phyloP scores from a whole-genome alignment of 768 basidiomycete species.

The Cystoderma amianthinum region DNA sequence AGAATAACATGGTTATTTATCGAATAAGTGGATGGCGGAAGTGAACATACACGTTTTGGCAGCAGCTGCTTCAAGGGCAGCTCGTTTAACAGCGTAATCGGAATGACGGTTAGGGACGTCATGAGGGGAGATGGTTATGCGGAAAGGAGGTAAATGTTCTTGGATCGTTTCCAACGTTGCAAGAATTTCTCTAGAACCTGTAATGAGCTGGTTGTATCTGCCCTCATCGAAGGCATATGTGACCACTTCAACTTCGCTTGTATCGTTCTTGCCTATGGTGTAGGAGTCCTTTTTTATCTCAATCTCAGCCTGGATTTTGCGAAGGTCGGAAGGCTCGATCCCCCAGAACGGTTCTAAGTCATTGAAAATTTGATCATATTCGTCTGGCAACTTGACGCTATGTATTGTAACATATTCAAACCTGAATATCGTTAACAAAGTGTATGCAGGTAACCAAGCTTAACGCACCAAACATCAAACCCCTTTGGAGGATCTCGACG shows the following conservation, averaged over 20 bases:
- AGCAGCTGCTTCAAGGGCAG: conserved; percentile 19
- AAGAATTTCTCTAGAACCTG: conserved; percentile 20
- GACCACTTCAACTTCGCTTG: conserved; percentile 18
- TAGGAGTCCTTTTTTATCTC: conserved; percentile 32
- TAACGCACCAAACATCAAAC: conserved; percentile 81
- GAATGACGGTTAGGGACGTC: conserved; percentile 33
- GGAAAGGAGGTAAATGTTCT: conserved; percentile 35
- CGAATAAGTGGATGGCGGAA: too few species aligned
- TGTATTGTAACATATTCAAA: conserved; percentile 58
- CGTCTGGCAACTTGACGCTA: conserved; percentile 75
- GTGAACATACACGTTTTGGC: conserved; percentile 16
- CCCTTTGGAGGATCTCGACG: conserved; percentile 76
- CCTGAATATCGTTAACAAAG: too few species aligned
- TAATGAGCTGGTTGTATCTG: conserved; percentile 26
- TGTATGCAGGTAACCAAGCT: neutral
- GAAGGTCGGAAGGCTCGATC: conserved; percentile 37
- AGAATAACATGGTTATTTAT: too few species aligned
- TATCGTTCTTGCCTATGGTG: conserved; percentile 30
- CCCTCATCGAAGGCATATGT: conserved; percentile 28
- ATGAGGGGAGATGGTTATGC: conserved; percentile 37
- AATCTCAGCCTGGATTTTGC: conserved; percentile 25
- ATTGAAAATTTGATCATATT: conserved; percentile 68
- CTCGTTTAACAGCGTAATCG: conserved; percentile 22
- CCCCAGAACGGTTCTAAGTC: conserved; percentile 86
- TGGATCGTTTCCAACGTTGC: conserved; percentile 30